phyloP scores from a whole-genome alignment of 176 grass and related monocot species.

The Oryza longistaminata region DNA sequence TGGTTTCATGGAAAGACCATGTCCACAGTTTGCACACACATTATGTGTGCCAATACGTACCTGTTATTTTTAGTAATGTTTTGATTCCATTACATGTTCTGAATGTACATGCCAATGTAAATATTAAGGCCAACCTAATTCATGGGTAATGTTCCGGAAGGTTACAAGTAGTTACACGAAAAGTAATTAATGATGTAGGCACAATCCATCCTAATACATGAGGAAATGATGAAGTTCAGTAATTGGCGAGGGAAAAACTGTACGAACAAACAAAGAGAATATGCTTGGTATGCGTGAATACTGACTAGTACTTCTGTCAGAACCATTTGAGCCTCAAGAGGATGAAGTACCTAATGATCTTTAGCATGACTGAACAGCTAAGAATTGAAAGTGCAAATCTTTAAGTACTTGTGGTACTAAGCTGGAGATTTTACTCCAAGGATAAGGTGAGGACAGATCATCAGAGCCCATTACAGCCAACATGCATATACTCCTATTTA shows the following conservation, averaged over 20 bases:
- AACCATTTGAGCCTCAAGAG: not conserved
- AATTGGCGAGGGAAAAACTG: not conserved
- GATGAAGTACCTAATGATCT: slow-evolving; percentile 27
- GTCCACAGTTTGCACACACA: not conserved
- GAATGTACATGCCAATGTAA: not conserved
- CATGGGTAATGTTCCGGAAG: too few relatives aligned
- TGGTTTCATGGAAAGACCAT: not conserved
- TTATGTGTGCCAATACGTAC: not conserved
- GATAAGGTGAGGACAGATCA: not conserved
- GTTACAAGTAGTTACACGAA: not conserved
- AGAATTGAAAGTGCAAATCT: not conserved
- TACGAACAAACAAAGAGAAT: not conserved
- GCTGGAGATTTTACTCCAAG: not conserved
- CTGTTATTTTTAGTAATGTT: not conserved
- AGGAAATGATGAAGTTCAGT: not conserved
- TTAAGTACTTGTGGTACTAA: not conserved
- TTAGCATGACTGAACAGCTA: slow-evolving; percentile 23
- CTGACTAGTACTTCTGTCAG: not conserved
- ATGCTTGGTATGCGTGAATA: not conserved
- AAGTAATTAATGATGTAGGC: not conserved
- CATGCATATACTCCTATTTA: too few relatives aligned
- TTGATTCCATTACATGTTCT: not conserved
- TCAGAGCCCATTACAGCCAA: slow-evolving; percentile 16
- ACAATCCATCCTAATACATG: not conserved
- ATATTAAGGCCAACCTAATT: not conserved